phyloP scores from a whole-genome alignment of 78 protist genomes.

The Dictyostelium brefeldianum region DNA sequence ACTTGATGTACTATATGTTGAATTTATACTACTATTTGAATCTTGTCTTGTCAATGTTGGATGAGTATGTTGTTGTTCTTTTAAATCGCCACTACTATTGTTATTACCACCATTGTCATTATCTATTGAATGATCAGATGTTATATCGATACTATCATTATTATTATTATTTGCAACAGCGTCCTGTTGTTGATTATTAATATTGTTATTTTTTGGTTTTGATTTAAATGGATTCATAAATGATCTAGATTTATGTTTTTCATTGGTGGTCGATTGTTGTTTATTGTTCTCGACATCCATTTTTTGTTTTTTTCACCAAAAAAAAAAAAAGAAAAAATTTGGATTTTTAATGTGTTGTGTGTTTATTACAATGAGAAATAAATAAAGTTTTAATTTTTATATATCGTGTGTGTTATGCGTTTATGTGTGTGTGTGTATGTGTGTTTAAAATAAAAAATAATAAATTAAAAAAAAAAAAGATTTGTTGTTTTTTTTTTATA shows the following conservation, averaged over 20 bases:
- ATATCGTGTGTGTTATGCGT: no score
- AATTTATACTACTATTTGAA: constrained; percentile 10
- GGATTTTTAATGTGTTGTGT: no score
- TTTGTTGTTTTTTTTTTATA: no score
- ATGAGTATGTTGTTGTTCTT: neutral
- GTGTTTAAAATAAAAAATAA: no score
- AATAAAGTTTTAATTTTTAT: no score
- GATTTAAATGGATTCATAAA: constrained; percentile 1
- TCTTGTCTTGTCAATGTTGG: constrained; percentile 8
- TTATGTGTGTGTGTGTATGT: no score
- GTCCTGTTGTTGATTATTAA: neutral
- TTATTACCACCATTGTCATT: neutral
- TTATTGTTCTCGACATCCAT: neutral
- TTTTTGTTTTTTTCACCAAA: neutral
- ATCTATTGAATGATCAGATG: neutral
- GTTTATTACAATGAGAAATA: no score
- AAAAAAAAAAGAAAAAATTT: no score
- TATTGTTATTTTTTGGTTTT: neutral
- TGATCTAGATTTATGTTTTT: neutral
- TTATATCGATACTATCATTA: neutral
- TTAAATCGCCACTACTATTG: neutral
- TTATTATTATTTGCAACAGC: neutral
- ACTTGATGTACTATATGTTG: neutral
- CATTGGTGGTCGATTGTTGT: neutral
- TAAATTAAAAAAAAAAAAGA: no score